Conservation (phyloP, 768 basidiomycete genomes). For the Termitomyces sp. region DNA sequence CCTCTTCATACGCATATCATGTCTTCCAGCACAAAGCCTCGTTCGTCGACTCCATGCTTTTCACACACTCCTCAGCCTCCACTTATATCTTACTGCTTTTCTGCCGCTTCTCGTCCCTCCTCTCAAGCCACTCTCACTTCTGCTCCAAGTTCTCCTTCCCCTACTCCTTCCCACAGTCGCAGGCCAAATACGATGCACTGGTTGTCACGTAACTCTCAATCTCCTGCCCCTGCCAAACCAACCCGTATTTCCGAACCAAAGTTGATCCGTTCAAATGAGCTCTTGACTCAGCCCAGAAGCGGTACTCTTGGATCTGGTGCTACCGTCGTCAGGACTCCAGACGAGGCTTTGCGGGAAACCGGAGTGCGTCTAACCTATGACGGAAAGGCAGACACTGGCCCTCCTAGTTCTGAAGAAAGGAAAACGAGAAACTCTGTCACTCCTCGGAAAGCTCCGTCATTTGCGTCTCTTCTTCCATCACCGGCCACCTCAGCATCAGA, state of each 20-base stretch:
- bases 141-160: slow-evolving; percentile 20
- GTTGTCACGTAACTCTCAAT: slow-evolving; percentile 35
- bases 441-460: slow-evolving; percentile 5
- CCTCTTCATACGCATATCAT: slow-evolving; percentile 9
- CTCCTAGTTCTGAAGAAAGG: slow-evolving; percentile 1
- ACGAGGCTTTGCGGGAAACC: slow-evolving; percentile 62
- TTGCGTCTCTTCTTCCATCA: slow-evolving; percentile 1
- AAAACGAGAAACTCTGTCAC: slow-evolving; percentile 8
- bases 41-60: slow-evolving; percentile 23
- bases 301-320: slow-evolving; percentile 67
- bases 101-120: slow-evolving; percentile 13
- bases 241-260: slow-evolving; percentile 39
- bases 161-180: slow-evolving; percentile 20
- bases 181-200: slow-evolving; percentile 46
- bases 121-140: slow-evolving; percentile 19
- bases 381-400: slow-evolving; percentile 12
- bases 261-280: slow-evolving; percentile 34
- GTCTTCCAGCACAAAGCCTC: slow-evolving; percentile 25
- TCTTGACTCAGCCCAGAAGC: slow-evolving; percentile 32
- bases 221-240: slow-evolving; percentile 29
- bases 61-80: slow-evolving; percentile 18
- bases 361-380: slow-evolving; percentile 36
- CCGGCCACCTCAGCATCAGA: slow-evolving; percentile 3
- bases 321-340: slow-evolving; percentile 71
- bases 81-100: slow-evolving; percentile 20